Percentiles rank a stretch among this genome's conserved stretches.
phyloP scores from a whole-genome alignment of 1,284 basidiomycete species.

The Marasmius oreades region DNA sequence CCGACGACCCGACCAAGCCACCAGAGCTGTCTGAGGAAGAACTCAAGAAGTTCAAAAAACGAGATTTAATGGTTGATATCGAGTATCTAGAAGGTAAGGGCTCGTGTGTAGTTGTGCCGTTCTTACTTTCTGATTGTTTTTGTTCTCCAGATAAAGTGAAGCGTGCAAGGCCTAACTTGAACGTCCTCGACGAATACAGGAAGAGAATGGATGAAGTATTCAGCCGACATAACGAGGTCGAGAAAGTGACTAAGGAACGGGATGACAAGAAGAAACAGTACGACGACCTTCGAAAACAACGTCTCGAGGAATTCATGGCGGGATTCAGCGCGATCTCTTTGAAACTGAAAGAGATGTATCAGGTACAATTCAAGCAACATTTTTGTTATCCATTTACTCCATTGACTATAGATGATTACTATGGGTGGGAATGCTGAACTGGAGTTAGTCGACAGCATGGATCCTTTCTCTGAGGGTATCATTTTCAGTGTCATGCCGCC shows the following conservation, averaged over 20 bases:
- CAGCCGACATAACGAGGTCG: conserved; percentile 84
- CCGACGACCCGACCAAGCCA: conserved; percentile 45
- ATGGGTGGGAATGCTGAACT: conserved; percentile 97
- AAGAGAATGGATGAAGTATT: conserved; percentile 90
- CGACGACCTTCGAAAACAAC: conserved; percentile 84
- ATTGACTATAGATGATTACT: conserved; percentile 83
- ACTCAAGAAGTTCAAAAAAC: conserved; percentile 70
- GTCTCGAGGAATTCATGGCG: conserved; percentile 96
- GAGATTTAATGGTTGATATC: conserved; percentile 74
- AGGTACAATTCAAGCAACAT: conserved; percentile 47
- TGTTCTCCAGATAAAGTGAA: conserved; percentile 67
- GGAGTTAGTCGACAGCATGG: conserved; percentile 96
- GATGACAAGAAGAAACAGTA: conserved; percentile 86
- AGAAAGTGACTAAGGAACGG: conserved; percentile 71
- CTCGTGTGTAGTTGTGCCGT: not conserved
- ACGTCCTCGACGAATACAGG: conserved; percentile 88
- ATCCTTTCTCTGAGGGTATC: conserved; percentile 98
- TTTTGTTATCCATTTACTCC: not conserved
- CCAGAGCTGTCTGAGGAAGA: conserved; percentile 77
- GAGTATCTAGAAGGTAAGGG: conserved; percentile 79
- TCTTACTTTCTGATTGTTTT: conserved; percentile 7
- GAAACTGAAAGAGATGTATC: conserved; percentile 99
- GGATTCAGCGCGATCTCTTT: conserved; percentile 92
- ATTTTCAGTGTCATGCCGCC: conserved; percentile 99
- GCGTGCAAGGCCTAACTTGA: conserved; percentile 81